Evolutionary conservation across 495 filamentous ascomycete genomes (phyloP), one percentile per base, ranked within the genome.

Genomic region (Parathielavia appendiculata): DNA sequence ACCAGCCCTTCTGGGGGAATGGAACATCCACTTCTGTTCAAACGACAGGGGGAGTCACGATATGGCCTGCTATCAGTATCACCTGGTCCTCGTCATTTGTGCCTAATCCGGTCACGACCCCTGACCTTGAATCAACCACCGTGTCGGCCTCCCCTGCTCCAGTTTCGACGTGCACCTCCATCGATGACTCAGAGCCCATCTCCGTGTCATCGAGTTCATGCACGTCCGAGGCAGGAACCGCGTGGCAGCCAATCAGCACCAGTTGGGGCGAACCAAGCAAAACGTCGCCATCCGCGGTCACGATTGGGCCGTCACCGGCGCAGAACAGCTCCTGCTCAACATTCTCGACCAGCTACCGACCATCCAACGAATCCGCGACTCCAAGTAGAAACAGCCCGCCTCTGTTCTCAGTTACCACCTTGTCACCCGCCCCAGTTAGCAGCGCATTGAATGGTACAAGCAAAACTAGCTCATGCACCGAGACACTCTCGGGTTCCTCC

Each of bases 31-130:
- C 45, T 12, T 14, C 50, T 46, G 40, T 30, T n/a, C 52, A 43
- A 19, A 38, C 46, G 19, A 54, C 64, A 43, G 38, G 51, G 35
- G 54, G 60, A 43, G 23, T 66, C 36, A 66, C 63, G 19, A 55
- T 63, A 36, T 58, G 56, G 61, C 57, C 61, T 13, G 20, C 61
- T 14, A 39, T 12, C 17, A 38, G 35, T 38, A 38, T 14, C 35
- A 5, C 35, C 9, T 11, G 10, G 35, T 38, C 10, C 1, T 38
- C 35, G 8, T 38, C 35, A 14, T 5, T 30, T 14, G 35, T 38
- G 4, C 35, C 35, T 9, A 10, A 2, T 2, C 26, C 35, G 10
- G 35, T 38, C 13, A 14, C 35, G 35, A 1, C 13, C 2, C 35
- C 35, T 9, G 4, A 38, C 10, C 35, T 11, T 5, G 11, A 5